Evolutionary conservation across 1,139 yeast species (phyloP), one percentile per base, ranked within the genome.

Genomic region (Candida tetrigidarum): DNA sequence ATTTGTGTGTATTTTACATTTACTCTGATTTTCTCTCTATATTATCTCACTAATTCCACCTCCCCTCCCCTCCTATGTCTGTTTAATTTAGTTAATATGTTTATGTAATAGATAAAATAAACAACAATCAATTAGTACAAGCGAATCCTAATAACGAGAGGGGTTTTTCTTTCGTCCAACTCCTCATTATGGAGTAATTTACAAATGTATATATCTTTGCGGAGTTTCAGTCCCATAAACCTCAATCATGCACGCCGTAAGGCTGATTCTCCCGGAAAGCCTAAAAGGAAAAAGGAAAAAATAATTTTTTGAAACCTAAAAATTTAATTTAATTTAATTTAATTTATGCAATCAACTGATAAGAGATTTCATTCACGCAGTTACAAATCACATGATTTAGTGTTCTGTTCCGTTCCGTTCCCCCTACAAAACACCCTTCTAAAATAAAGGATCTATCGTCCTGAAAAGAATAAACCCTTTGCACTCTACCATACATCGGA

Each of bases 101-200:
- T 22, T 9, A 22, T 18, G 22, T 18, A 32, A 32, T 18, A 32
- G 23, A 32, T 18, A 18, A 29, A 29, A 18, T 9, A 3, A n/a
- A 10, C 5, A 32, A 7, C 4, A 30, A 16, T 27, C 30, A 12
- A 29, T 6, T 28, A 15, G n/a, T n/a, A n/a, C n/a, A 28, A 2
- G 4, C 7, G 8, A 30, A 30, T 32, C 35, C 35, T 32, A 32
- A 18, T 18, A 32, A 32, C 18, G 35, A 32, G 35, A 32, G 35
- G 35, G 5, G 25, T 9, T 18, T 18, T 32, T n/a, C n/a, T n/a
- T n/a, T n/a, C n/a, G n/a, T n/a, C n/a, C n/a, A n/a, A n/a, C n/a
- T n/a, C n/a, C n/a, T n/a, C n/a, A n/a, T n/a, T 29, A 5, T 14
- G 11, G 20, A 8, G 33, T 8, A 4, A 29, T 5, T 9, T 22